Evolutionary conservation across 179 eudicot genomes (phyloP), one percentile per base, ranked within the genome.

Genomic region (Silene noctiflora): DNA sequence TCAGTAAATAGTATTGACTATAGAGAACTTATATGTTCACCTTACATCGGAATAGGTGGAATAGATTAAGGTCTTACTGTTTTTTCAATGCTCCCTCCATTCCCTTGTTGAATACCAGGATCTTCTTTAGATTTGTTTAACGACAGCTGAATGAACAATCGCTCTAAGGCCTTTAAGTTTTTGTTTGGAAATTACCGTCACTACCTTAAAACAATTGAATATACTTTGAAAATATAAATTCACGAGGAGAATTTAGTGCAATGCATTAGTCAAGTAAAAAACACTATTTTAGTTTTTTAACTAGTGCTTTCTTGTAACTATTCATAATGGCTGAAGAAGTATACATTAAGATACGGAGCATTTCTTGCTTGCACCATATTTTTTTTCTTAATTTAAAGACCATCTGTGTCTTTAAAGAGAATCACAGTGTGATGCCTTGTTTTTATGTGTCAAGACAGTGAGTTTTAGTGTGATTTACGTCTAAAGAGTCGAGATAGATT

Each of bases 11-110:
- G 64, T 21, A 6, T 19, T 60, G 25, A 19, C 64, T 21, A 7
- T 60, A 8, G 24, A 24, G 55, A 67, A 67, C 6, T n/a, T 35
- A 25, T 39, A 39, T 16, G 17, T 3, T 67, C 71, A 35, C 53
- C 53, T 24, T 21, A 67, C 46, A 33, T 4, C 6, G 48, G 59
- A 44, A 21, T 42, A 20, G 9, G 2, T 42, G 19, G 46, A 44
- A 20, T 46, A 69, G 59, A 20, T 21, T 48, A 48, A 69, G 31
- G 24, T 48, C 73, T 2, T 35, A 17, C 25, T 67, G 2, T 13
- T 29, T 65, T 65, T 65, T 29, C 71, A 39, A n/a, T 67, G 24
- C 55, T 67, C 42, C 27, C 20, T 67, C 24, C 14, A 67, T 33
- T 51, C 7, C 69, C 71, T 67, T 35, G 14, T 27, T 27, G 42